Conservation (phyloP, 23 red algal genomes). For the Chondrus crispus region DNA sequence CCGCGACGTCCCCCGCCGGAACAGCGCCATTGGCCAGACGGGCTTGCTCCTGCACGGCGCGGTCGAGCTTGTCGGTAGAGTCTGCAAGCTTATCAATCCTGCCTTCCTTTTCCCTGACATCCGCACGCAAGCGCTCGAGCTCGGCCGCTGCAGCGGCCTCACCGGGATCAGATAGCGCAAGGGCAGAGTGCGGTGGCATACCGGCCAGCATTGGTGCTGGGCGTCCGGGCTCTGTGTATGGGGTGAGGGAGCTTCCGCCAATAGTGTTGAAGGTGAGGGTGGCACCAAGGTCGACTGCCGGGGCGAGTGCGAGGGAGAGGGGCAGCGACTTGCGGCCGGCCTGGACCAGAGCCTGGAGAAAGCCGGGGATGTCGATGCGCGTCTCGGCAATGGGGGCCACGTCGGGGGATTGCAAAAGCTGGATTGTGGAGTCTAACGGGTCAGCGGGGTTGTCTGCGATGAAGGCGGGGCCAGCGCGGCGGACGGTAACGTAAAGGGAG, state of each 20-base stretch:
- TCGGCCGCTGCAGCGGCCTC: slow-evolving; percentile 27
- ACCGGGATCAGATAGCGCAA: not conserved
- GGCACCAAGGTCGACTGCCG: not conserved
- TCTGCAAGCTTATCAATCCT: slow-evolving; percentile 24
- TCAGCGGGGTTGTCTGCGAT: slow-evolving; percentile 22
- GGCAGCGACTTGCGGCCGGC: not conserved
- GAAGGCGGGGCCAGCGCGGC: not conserved
- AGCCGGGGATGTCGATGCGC: slow-evolving; percentile 34
- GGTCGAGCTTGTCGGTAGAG: slow-evolving; percentile 18
- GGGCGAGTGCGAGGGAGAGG: not conserved
- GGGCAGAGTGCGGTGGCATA: not conserved
- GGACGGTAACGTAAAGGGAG: slow-evolving; percentile 29
- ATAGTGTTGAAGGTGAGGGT: slow-evolving; percentile 52
- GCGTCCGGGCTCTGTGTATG: not conserved
- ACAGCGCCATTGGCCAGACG: not conserved
- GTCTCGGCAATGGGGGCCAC: not conserved
- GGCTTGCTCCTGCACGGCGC: not conserved
- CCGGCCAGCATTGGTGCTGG: not conserved
- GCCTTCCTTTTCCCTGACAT: slow-evolving; percentile 24
- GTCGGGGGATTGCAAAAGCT: not conserved
- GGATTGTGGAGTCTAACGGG: slow-evolving; percentile 18
- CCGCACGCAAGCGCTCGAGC: slow-evolving; percentile 32
- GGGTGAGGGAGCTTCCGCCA: slow-evolving; percentile 38
- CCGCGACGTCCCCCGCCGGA: slow-evolving; percentile 19
- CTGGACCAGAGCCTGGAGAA: slow-evolving; percentile 6